A percentile compares a stretch with the other conserved stretches of the same genome.
These are phyloP conservation scores for Saccharum hybrid DNA, from an alignment of 202 grass and related monocot genomes.

Conservation along the genomic window DNA sequence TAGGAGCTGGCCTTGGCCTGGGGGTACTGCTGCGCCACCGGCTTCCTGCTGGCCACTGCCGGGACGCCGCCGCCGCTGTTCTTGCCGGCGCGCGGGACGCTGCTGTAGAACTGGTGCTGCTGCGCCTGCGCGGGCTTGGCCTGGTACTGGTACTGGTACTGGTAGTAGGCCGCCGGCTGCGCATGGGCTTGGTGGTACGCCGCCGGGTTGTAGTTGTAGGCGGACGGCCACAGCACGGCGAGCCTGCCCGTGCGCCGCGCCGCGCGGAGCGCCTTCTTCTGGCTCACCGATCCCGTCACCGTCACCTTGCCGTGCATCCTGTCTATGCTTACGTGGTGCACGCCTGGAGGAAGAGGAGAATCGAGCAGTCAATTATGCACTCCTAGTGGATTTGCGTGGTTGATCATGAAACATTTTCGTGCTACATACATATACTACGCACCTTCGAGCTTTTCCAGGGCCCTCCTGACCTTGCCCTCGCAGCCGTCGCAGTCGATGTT, in stretches of 20 bases:
- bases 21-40: slow-evolving; percentile 19
- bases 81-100: slow-evolving; percentile 5
- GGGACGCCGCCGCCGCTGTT: neutral
- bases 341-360: slow-evolving; percentile 45
- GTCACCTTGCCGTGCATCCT: slow-evolving; percentile 64
- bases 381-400: neutral
- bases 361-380: too few relatives aligned
- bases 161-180: slow-evolving; percentile 46
- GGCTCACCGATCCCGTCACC: slow-evolving; percentile 61
- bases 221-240: slow-evolving; percentile 60
- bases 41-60: neutral
- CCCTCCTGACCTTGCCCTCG: slow-evolving; percentile 68
- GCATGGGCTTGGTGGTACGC: slow-evolving; percentile 46
- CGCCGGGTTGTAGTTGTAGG: slow-evolving; percentile 43
- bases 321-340: slow-evolving; percentile 70
- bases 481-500: slow-evolving; percentile 83
- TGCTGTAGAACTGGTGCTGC: slow-evolving; percentile 18
- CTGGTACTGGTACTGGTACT: slow-evolving; percentile 3
- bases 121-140: neutral
- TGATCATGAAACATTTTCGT: neutral
- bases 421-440: neutral
- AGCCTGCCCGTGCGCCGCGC: slow-evolving; percentile 55
- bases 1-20: slow-evolving; percentile 55
- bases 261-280: slow-evolving; percentile 74
- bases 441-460: slow-evolving; percentile 65